Base-by-base conservation (phyloP, 2,329 filamentous ascomycete species). In the Herpotrichia juniperi region DNA sequence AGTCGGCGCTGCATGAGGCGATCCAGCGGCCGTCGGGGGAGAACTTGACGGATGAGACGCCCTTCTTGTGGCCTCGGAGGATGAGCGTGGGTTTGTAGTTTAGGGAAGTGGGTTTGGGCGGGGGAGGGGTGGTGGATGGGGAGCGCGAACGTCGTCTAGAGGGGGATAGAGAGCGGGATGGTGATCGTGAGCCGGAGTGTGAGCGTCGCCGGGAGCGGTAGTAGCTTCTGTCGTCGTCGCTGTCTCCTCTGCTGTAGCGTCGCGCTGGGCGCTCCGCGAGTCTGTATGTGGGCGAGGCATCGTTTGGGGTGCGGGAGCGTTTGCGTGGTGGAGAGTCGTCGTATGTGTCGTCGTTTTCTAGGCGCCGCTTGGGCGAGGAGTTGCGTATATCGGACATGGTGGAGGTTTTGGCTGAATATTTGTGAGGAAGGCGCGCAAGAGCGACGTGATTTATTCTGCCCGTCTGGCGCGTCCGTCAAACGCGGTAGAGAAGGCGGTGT, bases 11-110 rank as follows among this genome's bases (percentile, higher is more conserved):
- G 46, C 88, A 89, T 57, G 89, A 94, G 17, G 94, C 94, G 59
- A 99, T 90, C 86, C 90, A 94, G 26, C 84, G 83, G 4, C 92
- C 91, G 75, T 97, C 88, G 0, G 93, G 94, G 1, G 93, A 97
- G 75, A 97, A 96, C 63, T 90, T 89, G 43, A 96, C 91, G 48
- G 91, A 87, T 2, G 93, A 89, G 1, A 97, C 85, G 19, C 90
- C 87, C 54, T 87, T 86, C 44, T 84, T 81, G 76, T 97, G 93
- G 2, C 92, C 93, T 54, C 81, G 83, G 17, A 97, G 81, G 17
- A 88, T 82, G 58, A 93, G 83, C 47, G 86, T 84, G 28, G 86
- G 83, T 35, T 78, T 82, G 76, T 92, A 96, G 68, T 88, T 81
- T 14, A 92, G 82, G 21, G 74, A 76, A 19, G 80, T 78, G 3